Base-by-base conservation (phyloP, 345 rosid genomes). In the Draba incana region DNA sequence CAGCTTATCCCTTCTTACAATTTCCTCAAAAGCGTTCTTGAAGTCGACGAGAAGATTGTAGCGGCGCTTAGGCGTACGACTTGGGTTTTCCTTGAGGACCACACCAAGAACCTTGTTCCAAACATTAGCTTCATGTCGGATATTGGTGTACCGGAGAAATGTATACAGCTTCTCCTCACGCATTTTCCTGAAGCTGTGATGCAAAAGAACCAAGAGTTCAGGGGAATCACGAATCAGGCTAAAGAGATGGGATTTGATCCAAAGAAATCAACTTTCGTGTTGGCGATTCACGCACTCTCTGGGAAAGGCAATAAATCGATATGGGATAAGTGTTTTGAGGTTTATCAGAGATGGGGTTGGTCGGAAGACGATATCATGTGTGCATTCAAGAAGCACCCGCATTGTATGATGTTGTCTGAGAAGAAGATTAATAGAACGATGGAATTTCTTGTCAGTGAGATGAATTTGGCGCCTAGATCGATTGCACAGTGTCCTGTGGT, bases 291-390 rank as follows among this genome's bases (percentile, higher is more conserved):
- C 25, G 79, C 85, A 0, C 68, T 81, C 10, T 77, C 78, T 1
- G 81, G 84, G 23, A 73, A 80, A 66, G 75, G 78, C 4, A 86
- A 67, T 23, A 75, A 69, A 42, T 75, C 82, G 6, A 79, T 64
- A 8, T 78, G 84, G 85, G 77, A 80, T 4, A 68, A 73, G 28
- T 71, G 83, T 2, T 68, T 71, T 52, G 79, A 83, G 80, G 81
- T 78, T 13, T 87, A 81, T 37, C 43, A 41, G 74, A 71, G 77
- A 53, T 86, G 85, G 87, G 86, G 81, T 4, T 86, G 87, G 92
- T 70, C 84, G 13, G 71, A 74, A 47, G 84, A 82, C 6, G 83
- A 79, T n/a, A 78, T 80, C 16, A 50, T 57, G 30, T 50, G 64
- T 0, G 87, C 87, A 2, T 86, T 84, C 44, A 81, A 65, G 64